Conservation (phyloP, 371 early-diverging fungal genomes). For the Mortierella sp. region DNA sequence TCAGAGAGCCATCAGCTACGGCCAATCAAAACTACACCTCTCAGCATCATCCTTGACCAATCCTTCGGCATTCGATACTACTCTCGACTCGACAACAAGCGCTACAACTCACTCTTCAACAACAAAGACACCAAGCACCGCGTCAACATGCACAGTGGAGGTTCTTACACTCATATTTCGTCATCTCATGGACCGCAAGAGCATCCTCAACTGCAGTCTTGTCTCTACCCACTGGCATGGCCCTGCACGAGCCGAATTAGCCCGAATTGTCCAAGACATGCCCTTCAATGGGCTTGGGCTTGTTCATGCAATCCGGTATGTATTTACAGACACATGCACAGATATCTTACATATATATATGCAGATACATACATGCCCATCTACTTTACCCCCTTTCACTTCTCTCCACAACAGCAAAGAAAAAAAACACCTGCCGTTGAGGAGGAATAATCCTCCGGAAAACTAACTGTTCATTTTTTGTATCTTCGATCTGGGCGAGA, state of each 20-base stretch:
- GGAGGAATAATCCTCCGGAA: conserved; percentile 6
- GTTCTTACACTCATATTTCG: conserved; percentile 37
- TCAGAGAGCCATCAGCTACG: not conserved
- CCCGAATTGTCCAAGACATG: conserved; percentile 34
- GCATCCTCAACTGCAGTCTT: conserved; percentile 48
- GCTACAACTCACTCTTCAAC: not conserved
- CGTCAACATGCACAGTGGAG: conserved; percentile 31
- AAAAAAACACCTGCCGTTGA: not conserved
- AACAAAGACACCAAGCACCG: conserved; percentile 16
- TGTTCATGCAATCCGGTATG: conserved; percentile 50
- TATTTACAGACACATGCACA: not conserved
- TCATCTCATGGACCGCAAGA: conserved; percentile 46
- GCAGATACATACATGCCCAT: not conserved
- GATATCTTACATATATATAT: not conserved
- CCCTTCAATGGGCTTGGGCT: conserved; percentile 43
- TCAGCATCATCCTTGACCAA: not conserved
- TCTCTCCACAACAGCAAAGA: not conserved
- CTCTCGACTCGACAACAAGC: not conserved
- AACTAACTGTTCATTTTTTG: not conserved
- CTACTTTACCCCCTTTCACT: not conserved
- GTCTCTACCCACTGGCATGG: conserved; percentile 46
- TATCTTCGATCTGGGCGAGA: not conserved
- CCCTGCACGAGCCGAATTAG: conserved; percentile 39
- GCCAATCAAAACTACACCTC: not conserved
- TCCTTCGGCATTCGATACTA: not conserved